A percentile compares a stretch with the other conserved stretches of the same genome.
These are phyloP conservation scores for Coemansia sp. DNA, from an alignment of 192 early-diverging fungal genomes.

Conservation along the genomic window DNA sequence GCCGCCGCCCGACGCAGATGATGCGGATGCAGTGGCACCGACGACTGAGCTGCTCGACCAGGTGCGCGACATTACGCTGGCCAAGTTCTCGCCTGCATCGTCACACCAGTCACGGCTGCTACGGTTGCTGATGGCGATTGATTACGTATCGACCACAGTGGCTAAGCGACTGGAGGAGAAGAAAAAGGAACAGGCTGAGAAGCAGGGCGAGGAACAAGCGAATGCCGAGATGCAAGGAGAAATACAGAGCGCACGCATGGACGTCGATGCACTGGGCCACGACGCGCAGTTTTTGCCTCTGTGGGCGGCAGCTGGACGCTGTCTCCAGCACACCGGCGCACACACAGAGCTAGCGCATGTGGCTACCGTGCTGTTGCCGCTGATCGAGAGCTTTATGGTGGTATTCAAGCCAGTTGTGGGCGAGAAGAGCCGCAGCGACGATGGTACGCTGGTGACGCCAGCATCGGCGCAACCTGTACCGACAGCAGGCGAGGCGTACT, in stretches of 20 bases:
- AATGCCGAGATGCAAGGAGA: background rate
- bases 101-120: conserved; percentile 89
- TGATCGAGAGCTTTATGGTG: conserved; percentile 98
- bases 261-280: conserved; percentile 29
- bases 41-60: conserved; percentile 56
- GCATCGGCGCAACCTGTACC: conserved; percentile 32
- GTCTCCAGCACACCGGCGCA: conserved; percentile 70
- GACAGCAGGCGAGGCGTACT: conserved; percentile 61
- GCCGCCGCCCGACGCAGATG: conserved; percentile 7
- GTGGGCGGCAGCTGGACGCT: conserved; percentile 77
- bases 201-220: background rate
- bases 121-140: conserved; percentile 91
- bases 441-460: conserved; percentile 13
- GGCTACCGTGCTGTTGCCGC: conserved; percentile 87
- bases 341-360: conserved; percentile 83
- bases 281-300: conserved; percentile 60
- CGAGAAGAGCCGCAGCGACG: conserved; percentile 16
- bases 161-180: conserved; percentile 43
- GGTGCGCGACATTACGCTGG: conserved; percentile 71
- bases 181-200: conserved; percentile 16
- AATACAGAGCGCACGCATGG: conserved; percentile 13
- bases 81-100: conserved; percentile 80
- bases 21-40: conserved; percentile 1
- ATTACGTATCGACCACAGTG: conserved; percentile 64
- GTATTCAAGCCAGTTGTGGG: conserved; percentile 87